phyloP scores from a whole-genome alignment of 441 rosid species.

The Erodium moschatum region DNA sequence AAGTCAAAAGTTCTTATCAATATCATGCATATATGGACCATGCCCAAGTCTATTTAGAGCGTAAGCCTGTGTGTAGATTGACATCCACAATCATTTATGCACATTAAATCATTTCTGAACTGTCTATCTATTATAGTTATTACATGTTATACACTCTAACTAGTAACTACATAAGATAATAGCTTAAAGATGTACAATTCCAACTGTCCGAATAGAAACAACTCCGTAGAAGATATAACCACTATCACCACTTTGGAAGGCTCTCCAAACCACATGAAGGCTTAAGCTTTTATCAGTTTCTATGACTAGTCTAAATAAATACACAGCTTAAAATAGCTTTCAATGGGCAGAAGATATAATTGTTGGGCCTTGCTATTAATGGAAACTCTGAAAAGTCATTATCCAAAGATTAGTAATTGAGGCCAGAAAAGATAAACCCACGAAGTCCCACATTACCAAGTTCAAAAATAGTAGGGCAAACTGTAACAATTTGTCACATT shows the following conservation, averaged over 20 bases:
- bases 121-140: neutral
- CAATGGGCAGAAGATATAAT: neutral
- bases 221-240: too few relatives aligned
- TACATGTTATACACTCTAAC: neutral
- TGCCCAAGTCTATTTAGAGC: neutral
- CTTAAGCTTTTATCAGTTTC: neutral
- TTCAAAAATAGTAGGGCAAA: too few relatives aligned
- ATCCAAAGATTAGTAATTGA: neutral
- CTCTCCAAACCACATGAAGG: neutral
- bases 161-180: neutral
- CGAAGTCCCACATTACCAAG: neutral
- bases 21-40: neutral
- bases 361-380: neutral
- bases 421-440: neutral
- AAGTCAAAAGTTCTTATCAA: neutral
- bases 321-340: neutral
- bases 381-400: neutral
- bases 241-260: neutral
- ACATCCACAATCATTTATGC: neutral
- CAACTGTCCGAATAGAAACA: slow-evolving; percentile 5
- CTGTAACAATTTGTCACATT: too few relatives aligned
- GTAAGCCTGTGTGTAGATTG: neutral
- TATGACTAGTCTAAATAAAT: neutral
- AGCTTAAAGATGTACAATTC: neutral
- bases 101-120: neutral